These are phyloP conservation scores for Colletotrichum australisinense DNA, from an alignment of 2,329 filamentous ascomycete species.

Conservation along the genomic window DNA sequence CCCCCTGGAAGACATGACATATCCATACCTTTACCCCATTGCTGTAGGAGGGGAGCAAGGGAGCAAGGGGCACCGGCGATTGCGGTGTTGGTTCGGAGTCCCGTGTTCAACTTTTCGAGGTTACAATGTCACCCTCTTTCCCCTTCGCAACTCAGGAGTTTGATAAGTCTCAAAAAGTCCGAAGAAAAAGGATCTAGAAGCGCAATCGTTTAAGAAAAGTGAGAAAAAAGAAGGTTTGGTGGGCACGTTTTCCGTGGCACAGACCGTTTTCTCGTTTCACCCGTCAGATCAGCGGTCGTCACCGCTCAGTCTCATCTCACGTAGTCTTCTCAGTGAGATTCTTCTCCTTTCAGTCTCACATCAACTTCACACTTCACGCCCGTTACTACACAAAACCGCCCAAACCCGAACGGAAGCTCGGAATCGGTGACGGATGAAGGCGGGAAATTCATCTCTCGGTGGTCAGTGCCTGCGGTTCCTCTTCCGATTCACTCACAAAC, in stretches of 20 bases:
- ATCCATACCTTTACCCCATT: background rate
- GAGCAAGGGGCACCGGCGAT: background rate
- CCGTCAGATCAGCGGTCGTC: conserved; percentile 5
- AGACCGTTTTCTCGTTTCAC: conserved; percentile 34
- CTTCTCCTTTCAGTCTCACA: conserved; percentile 1
- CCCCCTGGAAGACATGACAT: background rate
- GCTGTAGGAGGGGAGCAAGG: background rate
- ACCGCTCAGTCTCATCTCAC: conserved; percentile 24
- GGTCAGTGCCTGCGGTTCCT: conserved; percentile 14
- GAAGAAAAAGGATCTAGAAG: background rate
- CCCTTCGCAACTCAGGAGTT: background rate
- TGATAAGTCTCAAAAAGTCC: background rate
- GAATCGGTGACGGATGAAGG: background rate
- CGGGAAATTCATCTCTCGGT: background rate
- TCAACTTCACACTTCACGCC: background rate
- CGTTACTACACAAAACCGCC: background rate
- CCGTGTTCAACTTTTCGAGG: background rate
- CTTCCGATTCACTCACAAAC: conserved; percentile 17
- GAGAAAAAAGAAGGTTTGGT: conserved; percentile 18
- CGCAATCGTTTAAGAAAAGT: background rate
- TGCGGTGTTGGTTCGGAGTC: background rate
- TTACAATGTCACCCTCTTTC: background rate
- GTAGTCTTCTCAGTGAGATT: background rate
- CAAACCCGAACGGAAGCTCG: conserved; percentile 2
- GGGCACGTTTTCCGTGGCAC: conserved; percentile 26